Evolutionary conservation across 1,284 basidiomycete species (phyloP).

Genomic region (Sanghuangporus weigelae): DNA sequence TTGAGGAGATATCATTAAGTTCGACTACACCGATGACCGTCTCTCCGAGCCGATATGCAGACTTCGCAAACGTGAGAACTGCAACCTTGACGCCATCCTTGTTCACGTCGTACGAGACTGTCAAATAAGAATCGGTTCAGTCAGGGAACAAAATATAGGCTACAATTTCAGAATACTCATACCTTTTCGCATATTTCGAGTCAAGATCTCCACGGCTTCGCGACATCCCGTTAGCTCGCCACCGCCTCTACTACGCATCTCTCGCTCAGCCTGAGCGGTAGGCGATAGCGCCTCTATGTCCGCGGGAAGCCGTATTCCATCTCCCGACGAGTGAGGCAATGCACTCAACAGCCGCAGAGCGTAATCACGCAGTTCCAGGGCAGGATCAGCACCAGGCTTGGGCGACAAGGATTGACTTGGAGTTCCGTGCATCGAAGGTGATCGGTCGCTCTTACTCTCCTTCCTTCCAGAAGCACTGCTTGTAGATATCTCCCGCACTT

Average conservation of each 20-base stretch:
- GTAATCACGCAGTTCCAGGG: slow-evolving; percentile 6
- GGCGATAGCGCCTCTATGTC: not conserved
- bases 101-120: slow-evolving; percentile 89
- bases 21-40: slow-evolving; percentile 85
- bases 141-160: not conserved
- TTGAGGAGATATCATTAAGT: slow-evolving; percentile 60
- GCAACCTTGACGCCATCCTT: slow-evolving; percentile 87
- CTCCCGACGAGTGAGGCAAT: not conserved
- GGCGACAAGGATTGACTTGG: slow-evolving; percentile 3
- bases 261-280: not conserved
- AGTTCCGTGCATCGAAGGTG: slow-evolving; percentile 2
- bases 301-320: not conserved
- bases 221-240: slow-evolving; percentile 66
- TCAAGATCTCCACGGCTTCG: slow-evolving; percentile 87
- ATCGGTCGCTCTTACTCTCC: slow-evolving; percentile 19
- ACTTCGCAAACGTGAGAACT: slow-evolving; percentile 86
- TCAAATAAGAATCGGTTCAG: no score
- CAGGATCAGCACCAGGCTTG: slow-evolving; percentile 2
- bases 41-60: slow-evolving; percentile 85
- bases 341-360: slow-evolving; percentile 4
- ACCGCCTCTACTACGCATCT: slow-evolving; percentile 28
- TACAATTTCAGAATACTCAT: slow-evolving; percentile 9
- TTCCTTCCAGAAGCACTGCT: slow-evolving; percentile 14
- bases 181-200: slow-evolving; percentile 86
- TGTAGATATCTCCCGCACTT: slow-evolving; percentile 2